Evolutionary conservation across 2,329 filamentous ascomycete genomes (phyloP), one percentile per base, ranked within the genome.

Genomic region (Fusarium pilosicola): DNA sequence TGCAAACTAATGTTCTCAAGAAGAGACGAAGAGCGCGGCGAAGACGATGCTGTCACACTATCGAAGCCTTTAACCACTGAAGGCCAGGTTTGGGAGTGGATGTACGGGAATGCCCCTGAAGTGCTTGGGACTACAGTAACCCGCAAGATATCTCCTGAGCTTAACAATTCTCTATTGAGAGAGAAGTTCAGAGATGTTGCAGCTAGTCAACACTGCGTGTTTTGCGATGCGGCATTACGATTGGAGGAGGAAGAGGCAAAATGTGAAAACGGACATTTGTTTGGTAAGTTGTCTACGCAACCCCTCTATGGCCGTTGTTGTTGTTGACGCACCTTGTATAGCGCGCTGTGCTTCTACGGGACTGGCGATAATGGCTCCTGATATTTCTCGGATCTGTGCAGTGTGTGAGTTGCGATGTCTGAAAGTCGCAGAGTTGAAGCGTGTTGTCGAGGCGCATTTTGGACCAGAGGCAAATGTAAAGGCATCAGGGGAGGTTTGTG

Each of bases 41-140:
- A 73, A 11, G 62, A 65, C 0, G 56, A 42, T 22, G 7, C 44
- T 22, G 41, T 28, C 42, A 22, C 38, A 22, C 24, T 51, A 44
- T 61, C 62, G 32, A 74, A 66, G 58, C 76, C 39, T 8, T 34
- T 78, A 13, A 77, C 86, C n/a, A 88, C 88, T 5, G 89, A 91
- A 77, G 88, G 85, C 0, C 81, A 81, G 42, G 82, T 87, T 49
- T 90, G 88, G 85, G 86, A 90, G 69, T 89, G 86, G 84, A 88
- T 90, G 85, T 90, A 90, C 74, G 88, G 87, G 24, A 81, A 81
- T n/a, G 87, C 86, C 0, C 80, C 83, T 1, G 81, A 83, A 5
- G 85, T 89, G 6, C 81, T 84, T 0, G 86, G 85, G 8, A 81
- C 85, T 28, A 80, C 81, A 22, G 54, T 69, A 24, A 56, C 74